Base-by-base conservation (phyloP, 306 rosid species). In the Prunus salicina region DNA sequence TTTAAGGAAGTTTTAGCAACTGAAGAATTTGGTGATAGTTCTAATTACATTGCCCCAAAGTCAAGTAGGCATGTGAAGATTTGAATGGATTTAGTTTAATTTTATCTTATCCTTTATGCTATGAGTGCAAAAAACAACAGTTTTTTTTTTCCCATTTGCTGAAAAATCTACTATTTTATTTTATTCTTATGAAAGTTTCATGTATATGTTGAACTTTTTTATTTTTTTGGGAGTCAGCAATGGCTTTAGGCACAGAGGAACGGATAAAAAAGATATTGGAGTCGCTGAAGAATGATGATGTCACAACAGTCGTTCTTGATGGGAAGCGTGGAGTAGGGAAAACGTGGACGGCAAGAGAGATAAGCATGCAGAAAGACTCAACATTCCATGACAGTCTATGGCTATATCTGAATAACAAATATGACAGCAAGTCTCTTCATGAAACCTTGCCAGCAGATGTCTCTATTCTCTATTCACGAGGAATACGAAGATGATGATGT, bases 261-360 rank as follows among this genome's bases (percentile, higher is more conserved):
- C 7, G 5, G 30, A 45, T 6, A 25, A 0, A 46, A n/a, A 12
- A 27, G 47, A 68, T 68, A 27, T 27, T 57, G 14, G 22, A 46
- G 43, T 4, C 7, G 34, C 2, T 38, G 62, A 3, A 51, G 57
- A 16, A 57, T 0, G 5, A 20, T 56, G 3, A 9, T 27, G 61
- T 32, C 15, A 28, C 47, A 16, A 41, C 64, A 63, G 55, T 68
- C n/a, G 61, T 71, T 64, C 76, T 83, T 11, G 15, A 0, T 14
- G 86, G 86, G 56, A 34, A 57, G 53, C 70, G 45, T 19, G 86
- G 86, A 71, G 80, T 69, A 1, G 76, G 77, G 58, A 83, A 83
- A 46, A 79, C 83, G 3, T 12, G 71, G 75, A 74, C 52, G 63
- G 86, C 75, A 65, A 75, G 13, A 71, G 20, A 58, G 76, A 56